Evolutionary conservation across 352 stramenopile species (phyloP).

Genomic region (Globisporangium abappressorium): DNA sequence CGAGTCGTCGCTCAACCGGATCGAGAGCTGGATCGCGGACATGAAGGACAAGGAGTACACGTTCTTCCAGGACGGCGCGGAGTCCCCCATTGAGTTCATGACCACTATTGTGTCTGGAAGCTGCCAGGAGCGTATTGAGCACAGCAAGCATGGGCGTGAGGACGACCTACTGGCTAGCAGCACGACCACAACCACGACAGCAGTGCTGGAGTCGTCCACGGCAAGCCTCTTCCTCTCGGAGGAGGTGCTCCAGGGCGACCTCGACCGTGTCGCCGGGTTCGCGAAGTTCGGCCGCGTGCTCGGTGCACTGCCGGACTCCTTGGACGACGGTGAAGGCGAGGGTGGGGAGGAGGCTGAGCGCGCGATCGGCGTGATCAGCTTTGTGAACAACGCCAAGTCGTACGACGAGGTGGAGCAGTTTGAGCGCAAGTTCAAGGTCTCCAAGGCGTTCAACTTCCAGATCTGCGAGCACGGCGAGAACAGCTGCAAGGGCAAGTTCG

Average conservation of each 20-base stretch:
- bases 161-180: not conserved
- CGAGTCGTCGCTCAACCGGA: slow-evolving; percentile 29
- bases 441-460: slow-evolving; percentile 21
- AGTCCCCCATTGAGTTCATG: slow-evolving; percentile 9
- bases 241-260: slow-evolving; percentile 6
- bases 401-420: slow-evolving; percentile 20
- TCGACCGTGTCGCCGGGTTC: slow-evolving; percentile 13
- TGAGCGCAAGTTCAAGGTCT: slow-evolving; percentile 16
- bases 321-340: not conserved
- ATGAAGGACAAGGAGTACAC: slow-evolving; percentile 18
- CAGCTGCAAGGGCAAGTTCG: slow-evolving; percentile 18
- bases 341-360: slow-evolving; percentile 1
- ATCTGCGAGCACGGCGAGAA: slow-evolving; percentile 18
- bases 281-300: slow-evolving; percentile 13
- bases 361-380: slow-evolving; percentile 16
- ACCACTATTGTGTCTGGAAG: slow-evolving; percentile 27
- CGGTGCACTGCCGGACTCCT: not conserved
- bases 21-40: slow-evolving; percentile 45
- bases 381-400: slow-evolving; percentile 20
- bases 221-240: not conserved
- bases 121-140: slow-evolving; percentile 32
- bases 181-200: not conserved
- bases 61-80: slow-evolving; percentile 12
- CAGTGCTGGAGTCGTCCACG: not conserved
- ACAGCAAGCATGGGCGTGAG: slow-evolving; percentile 17